Evolutionary conservation across 345 rosid genomes (phyloP), one percentile per base, ranked within the genome.

Genomic region (Schrenkiella parvula): DNA sequence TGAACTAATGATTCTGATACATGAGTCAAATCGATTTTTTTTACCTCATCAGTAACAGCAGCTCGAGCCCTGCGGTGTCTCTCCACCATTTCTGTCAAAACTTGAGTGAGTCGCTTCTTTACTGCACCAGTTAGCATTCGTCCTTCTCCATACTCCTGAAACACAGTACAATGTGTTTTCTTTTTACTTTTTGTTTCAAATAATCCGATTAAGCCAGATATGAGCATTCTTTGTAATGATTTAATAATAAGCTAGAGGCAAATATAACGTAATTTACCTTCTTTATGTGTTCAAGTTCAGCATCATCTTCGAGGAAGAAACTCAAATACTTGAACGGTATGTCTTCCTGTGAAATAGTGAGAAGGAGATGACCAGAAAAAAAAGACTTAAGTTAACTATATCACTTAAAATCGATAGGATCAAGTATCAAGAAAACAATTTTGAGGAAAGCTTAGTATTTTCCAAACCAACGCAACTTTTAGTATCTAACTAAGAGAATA

Each of bases 281-380:
- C 73, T 81, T 90, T 54, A 93, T 85, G 80, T 85, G 85, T 61
- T 90, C 91, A 29, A 87, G 91, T 71, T 93, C 95, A 28, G 54
- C 75, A 76, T 93, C 96, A 70, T 93, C 97, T 60, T 90, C 96
- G 1, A 90, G 78, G 79, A 86, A 93, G 71, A 93, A 90, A 43
- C 77, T 82, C 44, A 88, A 79, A 78, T 88, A 92, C 78, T 92
- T 92, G n/a, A 88, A 12, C 0, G 35, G 87, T 78, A 91, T 89
- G 78, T 93, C 98, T 3, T 87, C 96, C 98, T 89, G 85, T 60
- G 31, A 47, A 77, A 29, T 7, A 31, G 39, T n/a, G 29, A 5
- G 39, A 39, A n/a, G 1, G 14, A 28, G 31, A 47, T 55, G 46
- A 65, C 47, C 4, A 15, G 58, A 32, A 31, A 70, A 50, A 6